Percentiles rank a stretch among this genome's conserved stretches.
phyloP scores from a whole-genome alignment of 2,329 filamentous ascomycete species.

The Neonectria sp. region DNA sequence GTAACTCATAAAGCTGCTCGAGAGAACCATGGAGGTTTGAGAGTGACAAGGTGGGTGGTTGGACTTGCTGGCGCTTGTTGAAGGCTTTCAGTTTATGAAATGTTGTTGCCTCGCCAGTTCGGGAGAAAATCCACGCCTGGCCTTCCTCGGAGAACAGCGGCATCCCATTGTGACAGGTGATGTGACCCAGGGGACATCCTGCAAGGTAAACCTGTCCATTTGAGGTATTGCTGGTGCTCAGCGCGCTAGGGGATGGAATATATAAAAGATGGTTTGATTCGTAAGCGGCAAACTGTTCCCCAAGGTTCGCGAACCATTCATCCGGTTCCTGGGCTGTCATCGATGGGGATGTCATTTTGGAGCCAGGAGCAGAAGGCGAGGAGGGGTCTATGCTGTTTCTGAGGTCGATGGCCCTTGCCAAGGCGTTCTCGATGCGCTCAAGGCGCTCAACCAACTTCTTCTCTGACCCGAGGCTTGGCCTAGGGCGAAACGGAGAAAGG shows the following conservation, averaged over 20 bases:
- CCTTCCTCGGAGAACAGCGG: conserved; percentile 41
- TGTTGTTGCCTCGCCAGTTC: conserved; percentile 34
- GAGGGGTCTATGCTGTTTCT: conserved; percentile 7
- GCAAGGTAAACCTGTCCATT: conserved; percentile 45
- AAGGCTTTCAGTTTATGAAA: conserved; percentile 1
- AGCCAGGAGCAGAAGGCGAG: conserved; percentile 8
- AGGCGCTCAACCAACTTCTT: conserved; percentile 40
- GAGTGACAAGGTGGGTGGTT: conserved; percentile 1
- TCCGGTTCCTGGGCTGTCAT: conserved; percentile 1
- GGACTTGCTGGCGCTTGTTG: conserved; percentile 1
- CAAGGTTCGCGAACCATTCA: conserved; percentile 19
- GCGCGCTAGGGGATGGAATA: conserved; percentile 21
- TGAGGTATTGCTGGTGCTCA: conserved; percentile 31
- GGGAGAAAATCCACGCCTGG: conserved; percentile 37
- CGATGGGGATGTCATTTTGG: neutral
- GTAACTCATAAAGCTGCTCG: conserved; percentile 2
- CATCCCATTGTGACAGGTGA: conserved; percentile 45
- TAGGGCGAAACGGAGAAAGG: conserved; percentile 8
- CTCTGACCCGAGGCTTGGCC: conserved; percentile 34
- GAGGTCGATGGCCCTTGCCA: conserved; percentile 37
- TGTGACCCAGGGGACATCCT: conserved; percentile 42
- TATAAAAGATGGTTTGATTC: conserved; percentile 22
- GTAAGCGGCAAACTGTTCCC: conserved; percentile 20
- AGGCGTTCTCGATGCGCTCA: conserved; percentile 39
- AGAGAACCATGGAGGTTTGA: neutral